These are phyloP conservation scores for Puya raimondii DNA, from an alignment of 176 grass and related monocot species.

Conservation along the genomic window DNA sequence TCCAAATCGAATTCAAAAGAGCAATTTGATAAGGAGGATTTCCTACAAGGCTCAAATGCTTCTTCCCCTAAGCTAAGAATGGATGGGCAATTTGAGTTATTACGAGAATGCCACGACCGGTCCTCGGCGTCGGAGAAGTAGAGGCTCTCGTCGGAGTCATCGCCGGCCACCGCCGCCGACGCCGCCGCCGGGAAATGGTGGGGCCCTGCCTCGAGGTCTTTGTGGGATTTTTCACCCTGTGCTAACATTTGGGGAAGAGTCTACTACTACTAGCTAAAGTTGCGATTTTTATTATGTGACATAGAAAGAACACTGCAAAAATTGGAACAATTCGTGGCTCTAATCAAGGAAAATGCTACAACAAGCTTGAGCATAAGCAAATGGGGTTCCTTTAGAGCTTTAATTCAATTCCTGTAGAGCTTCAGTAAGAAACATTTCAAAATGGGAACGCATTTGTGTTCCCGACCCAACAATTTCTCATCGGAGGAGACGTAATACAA, in stretches of 20 bases:
- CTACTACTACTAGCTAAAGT: neutral
- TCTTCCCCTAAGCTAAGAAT: conserved; percentile 15
- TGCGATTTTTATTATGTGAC: neutral
- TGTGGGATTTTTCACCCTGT: conserved; percentile 16
- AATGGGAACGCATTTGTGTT: neutral
- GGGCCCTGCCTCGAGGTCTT: conserved; percentile 24
- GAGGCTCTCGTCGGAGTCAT: conserved; percentile 41
- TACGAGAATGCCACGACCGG: conserved; percentile 48
- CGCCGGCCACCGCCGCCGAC: neutral
- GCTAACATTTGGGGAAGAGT: conserved; percentile 15
- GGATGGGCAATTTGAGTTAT: conserved; percentile 25
- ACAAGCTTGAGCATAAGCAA: conserved; percentile 1
- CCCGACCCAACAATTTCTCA: neutral
- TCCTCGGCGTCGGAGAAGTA: conserved; percentile 74
- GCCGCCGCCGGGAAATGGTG: conserved; percentile 8
- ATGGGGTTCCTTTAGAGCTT: too few relatives aligned
- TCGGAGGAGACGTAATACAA: conserved; percentile 22
- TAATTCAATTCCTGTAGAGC: too few relatives aligned
- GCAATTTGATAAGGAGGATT: conserved; percentile 69
- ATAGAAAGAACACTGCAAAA: neutral
- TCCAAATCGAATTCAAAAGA: conserved; percentile 72
- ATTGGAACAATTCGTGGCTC: too few relatives aligned
- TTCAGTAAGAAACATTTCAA: neutral
- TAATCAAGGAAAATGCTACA: conserved; percentile 11
- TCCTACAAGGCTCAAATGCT: conserved; percentile 24